Evolutionary conservation across 345 rosid genomes (phyloP).

Genomic region (Alliaria petiolata): DNA sequence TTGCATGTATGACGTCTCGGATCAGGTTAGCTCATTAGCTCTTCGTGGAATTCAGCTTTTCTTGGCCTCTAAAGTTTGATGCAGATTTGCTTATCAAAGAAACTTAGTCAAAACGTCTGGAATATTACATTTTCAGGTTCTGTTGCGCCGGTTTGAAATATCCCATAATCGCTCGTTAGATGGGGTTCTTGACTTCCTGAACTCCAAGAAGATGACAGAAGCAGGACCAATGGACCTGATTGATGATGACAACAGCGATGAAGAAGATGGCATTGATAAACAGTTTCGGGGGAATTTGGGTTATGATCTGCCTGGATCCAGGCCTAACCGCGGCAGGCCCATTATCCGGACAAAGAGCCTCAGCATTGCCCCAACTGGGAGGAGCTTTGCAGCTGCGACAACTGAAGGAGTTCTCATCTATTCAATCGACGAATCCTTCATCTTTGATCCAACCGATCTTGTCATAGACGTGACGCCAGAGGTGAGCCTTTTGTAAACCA

Average conservation of each 20-base stretch:
- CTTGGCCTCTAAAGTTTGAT: background rate
- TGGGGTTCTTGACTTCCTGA: slow-evolving; percentile 90
- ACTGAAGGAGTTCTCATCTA: slow-evolving; percentile 91
- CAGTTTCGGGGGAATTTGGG: slow-evolving; percentile 75
- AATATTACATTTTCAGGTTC: slow-evolving; percentile 45
- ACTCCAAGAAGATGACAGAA: slow-evolving; percentile 94
- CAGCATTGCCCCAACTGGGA: slow-evolving; percentile 91
- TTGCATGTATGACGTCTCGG: slow-evolving; percentile 93
- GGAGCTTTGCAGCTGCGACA: slow-evolving; percentile 91
- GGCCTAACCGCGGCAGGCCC: slow-evolving; percentile 80
- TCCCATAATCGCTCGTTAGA: slow-evolving; percentile 81
- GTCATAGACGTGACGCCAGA: slow-evolving; percentile 97
- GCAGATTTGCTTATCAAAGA: background rate
- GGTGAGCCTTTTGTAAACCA: slow-evolving; percentile 39
- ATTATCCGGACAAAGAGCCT: slow-evolving; percentile 74
- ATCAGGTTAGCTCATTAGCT: slow-evolving; percentile 64
- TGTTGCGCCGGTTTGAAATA: slow-evolving; percentile 80
- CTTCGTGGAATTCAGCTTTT: background rate
- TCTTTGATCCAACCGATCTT: slow-evolving; percentile 96
- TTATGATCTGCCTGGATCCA: slow-evolving; percentile 84
- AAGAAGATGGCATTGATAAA: slow-evolving; percentile 76
- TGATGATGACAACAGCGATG: slow-evolving; percentile 77
- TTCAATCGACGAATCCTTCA: slow-evolving; percentile 85
- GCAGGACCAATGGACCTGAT: slow-evolving; percentile 94
- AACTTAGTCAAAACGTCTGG: slow-evolving; percentile 7